A percentile compares a stretch with the other conserved stretches of the same genome.
These are phyloP conservation scores for Dendryphion nanum DNA, from an alignment of 2,329 filamentous ascomycete genomes.

Conservation along the genomic window DNA sequence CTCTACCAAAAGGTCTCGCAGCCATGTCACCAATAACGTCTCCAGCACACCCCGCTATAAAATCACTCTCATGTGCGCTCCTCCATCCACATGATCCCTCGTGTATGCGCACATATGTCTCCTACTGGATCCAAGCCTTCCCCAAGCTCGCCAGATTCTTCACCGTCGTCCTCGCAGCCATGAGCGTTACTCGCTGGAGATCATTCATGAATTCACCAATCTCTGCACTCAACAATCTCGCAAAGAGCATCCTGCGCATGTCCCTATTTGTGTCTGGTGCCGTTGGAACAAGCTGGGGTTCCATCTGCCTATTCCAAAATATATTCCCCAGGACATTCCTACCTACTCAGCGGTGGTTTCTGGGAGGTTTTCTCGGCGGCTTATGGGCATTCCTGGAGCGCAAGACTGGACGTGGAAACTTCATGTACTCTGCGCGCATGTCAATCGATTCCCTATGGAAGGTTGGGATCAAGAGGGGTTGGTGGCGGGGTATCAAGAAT, in stretches of 20 bases:
- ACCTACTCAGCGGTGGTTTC: constrained; percentile 82
- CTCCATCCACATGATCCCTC: constrained; percentile 87
- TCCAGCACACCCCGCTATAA: constrained; percentile 82
- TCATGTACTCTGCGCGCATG: constrained; percentile 75
- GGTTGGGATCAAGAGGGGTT: constrained; percentile 84
- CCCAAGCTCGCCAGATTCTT: constrained; percentile 76
- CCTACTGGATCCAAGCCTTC: constrained; percentile 83
- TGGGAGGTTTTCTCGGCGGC: constrained; percentile 82
- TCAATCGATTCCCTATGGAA: constrained; percentile 87
- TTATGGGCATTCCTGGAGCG: constrained; percentile 80
- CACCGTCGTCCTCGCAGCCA: constrained; percentile 68
- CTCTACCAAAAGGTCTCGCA: constrained; percentile 64
- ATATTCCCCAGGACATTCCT: constrained; percentile 72
- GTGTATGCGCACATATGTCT: constrained; percentile 81
- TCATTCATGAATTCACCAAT: constrained; percentile 68
- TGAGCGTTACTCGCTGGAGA: constrained; percentile 69
- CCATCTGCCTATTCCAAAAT: constrained; percentile 83
- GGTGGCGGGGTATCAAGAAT: constrained; percentile 79
- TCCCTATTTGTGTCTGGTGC: constrained; percentile 76
- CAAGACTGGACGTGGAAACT: constrained; percentile 58
- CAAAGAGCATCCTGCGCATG: constrained; percentile 69
- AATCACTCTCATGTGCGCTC: constrained; percentile 80
- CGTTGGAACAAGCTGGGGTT: constrained; percentile 85
- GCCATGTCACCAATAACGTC: constrained; percentile 75
- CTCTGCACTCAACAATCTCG: constrained; percentile 63